Evolutionary conservation across 345 rosid genomes (phyloP), one percentile per base, ranked within the genome.

Genomic region (Boechera stricta): DNA sequence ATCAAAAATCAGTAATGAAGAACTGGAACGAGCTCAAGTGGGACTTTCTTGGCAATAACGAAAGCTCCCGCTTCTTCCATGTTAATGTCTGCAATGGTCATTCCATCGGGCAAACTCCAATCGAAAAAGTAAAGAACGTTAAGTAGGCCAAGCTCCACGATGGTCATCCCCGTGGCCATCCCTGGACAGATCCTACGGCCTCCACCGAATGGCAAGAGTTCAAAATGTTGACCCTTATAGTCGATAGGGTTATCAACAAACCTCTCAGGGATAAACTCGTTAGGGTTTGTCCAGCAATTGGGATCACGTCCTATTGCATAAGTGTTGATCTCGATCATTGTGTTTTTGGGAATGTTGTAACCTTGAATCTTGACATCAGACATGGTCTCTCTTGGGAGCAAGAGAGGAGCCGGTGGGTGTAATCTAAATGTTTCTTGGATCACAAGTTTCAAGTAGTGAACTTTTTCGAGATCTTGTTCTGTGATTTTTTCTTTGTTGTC

Each of bases 121-220:
- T 85, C 60, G 15, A 80, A 85, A 68, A 57, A 75, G 55, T 80
- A 80, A 35, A 83, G 76, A 41, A 85, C 72, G 65, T 87, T 85
- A 1, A 83, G 83, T 7, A 83, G 66, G 21, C 77, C 79, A 11
- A 79, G 24, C 29, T 83, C 87, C 16, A 84, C 69, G 3, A 60
- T 73, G 0, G 71, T 32, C 4, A 58, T 60, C 5, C 82, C 90
- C 76, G 87, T 67, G 10, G 82, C 32, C 5, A 85, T 54, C 7
- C 69, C 90, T 0, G 87, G 90, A 67, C 92, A 88, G 10, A 62
- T 64, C 82, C 92, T 82, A 18, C 89, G 73, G 2, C 90, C 93
- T 9, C 77, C 74, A 10, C 93, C 92, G 35, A 86, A 86, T 15
- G 92, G 85, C 54, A 86, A 67, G n/a, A 56, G 69, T 84, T 85